phyloP scores from a whole-genome alignment of 306 rosid species.

The Ammopiptanthus mongolicus region DNA sequence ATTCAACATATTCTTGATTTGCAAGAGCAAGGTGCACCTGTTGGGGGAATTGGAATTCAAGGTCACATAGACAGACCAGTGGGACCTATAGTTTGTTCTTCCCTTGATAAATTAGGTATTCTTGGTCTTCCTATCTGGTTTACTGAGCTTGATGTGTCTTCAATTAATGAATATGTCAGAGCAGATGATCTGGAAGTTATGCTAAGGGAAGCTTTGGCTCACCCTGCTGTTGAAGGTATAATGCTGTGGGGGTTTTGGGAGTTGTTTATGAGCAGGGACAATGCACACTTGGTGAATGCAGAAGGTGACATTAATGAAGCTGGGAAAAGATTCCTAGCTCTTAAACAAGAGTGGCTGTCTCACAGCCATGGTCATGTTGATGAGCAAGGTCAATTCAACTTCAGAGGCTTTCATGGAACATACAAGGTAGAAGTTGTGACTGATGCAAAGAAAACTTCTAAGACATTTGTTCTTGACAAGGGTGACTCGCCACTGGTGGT shows the following conservation, averaged over 20 bases:
- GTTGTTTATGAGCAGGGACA: slow-evolving; percentile 74
- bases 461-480: slow-evolving; percentile 75
- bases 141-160: slow-evolving; percentile 82
- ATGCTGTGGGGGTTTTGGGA: slow-evolving; percentile 97
- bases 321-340: slow-evolving; percentile 58
- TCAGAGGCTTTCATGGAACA: slow-evolving; percentile 85
- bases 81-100: slow-evolving; percentile 69
- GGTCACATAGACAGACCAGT: slow-evolving; percentile 86
- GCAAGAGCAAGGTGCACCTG: slow-evolving; percentile 78
- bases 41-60: slow-evolving; percentile 89
- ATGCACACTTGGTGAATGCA: slow-evolving; percentile 74
- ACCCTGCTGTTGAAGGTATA: slow-evolving; percentile 79
- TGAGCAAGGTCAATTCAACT: slow-evolving; percentile 47
- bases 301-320: slow-evolving; percentile 92
- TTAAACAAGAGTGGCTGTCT: slow-evolving; percentile 78
- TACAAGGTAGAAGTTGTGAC: slow-evolving; percentile 54
- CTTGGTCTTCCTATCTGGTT: slow-evolving; percentile 93
- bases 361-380: slow-evolving; percentile 52
- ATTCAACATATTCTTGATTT: slow-evolving; percentile 66
- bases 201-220: slow-evolving; percentile 72
- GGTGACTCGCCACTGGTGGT: slow-evolving; percentile 54
- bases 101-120: slow-evolving; percentile 70
- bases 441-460: slow-evolving; percentile 43
- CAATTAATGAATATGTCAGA: slow-evolving; percentile 65
- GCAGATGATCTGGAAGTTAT: slow-evolving; percentile 93